A percentile compares a stretch with the other conserved stretches of the same genome.
Conservation (phyloP, 441 rosid species). For the Gossypium schwendimanii region DNA sequence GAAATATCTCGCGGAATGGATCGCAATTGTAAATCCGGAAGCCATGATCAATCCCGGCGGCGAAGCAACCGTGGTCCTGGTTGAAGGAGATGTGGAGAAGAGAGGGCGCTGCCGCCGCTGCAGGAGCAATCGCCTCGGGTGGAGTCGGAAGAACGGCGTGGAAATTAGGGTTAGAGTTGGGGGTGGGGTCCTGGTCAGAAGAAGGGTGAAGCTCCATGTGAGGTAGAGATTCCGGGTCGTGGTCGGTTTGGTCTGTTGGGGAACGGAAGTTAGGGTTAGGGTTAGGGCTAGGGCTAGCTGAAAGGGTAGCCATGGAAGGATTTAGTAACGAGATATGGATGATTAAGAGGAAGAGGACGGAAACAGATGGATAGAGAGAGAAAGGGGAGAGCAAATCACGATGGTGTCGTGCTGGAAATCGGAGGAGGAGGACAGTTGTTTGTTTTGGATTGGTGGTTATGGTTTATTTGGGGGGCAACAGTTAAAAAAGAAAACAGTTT, state of each 20-base stretch:
- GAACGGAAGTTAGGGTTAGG: slow-evolving; percentile 23
- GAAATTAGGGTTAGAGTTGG: slow-evolving; percentile 20
- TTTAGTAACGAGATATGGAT: not conserved
- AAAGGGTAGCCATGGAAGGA: slow-evolving; percentile 58
- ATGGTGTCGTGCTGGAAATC: not conserved
- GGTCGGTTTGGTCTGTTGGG: not conserved
- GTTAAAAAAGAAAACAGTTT: not conserved
- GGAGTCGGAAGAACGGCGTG: slow-evolving; percentile 6
- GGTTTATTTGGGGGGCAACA: not conserved
- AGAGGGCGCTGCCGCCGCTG: slow-evolving; percentile 17
- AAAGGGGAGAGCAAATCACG: not conserved
- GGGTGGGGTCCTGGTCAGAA: slow-evolving; percentile 18
- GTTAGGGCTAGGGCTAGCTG: slow-evolving; percentile 50
- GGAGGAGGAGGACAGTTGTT: not conserved
- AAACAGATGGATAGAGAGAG: too few species aligned
- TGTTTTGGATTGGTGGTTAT: not conserved
- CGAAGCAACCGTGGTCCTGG: slow-evolving; percentile 78
- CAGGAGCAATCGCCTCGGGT: not conserved
- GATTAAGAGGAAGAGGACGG: not conserved
- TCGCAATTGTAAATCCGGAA: slow-evolving; percentile 88
- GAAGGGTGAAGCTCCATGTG: slow-evolving; percentile 28
- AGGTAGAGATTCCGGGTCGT: slow-evolving; percentile 31
- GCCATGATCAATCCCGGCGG: slow-evolving; percentile 71
- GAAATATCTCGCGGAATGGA: slow-evolving; percentile 88
- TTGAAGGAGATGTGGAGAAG: slow-evolving; percentile 33